Evolutionary conservation across 345 rosid genomes (phyloP).

Genomic region (Ailanthus altissimus): DNA sequence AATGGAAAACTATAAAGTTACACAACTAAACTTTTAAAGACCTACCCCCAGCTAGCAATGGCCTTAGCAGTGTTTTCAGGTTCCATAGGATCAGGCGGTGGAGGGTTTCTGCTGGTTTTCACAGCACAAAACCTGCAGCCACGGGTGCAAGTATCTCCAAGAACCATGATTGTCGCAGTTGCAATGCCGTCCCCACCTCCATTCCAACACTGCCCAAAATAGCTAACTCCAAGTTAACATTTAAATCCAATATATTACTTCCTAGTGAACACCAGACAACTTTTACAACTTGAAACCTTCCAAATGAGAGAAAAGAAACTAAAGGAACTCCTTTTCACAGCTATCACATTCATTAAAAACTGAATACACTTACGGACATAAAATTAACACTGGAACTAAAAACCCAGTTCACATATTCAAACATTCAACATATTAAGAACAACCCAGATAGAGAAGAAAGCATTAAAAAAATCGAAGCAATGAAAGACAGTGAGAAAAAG

Average conservation of each 20-base stretch:
- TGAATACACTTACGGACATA: not conserved
- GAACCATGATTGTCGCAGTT: slow-evolving; percentile 94
- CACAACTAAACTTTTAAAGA: not conserved
- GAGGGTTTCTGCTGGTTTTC: slow-evolving; percentile 89
- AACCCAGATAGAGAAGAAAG: not conserved
- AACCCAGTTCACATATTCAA: not conserved
- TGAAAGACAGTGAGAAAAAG: not conserved
- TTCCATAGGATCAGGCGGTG: slow-evolving; percentile 93
- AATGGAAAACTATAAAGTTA: not conserved
- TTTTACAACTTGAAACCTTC: not conserved
- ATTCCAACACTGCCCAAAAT: slow-evolving; percentile 80
- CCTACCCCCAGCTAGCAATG: slow-evolving; percentile 91
- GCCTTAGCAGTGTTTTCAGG: slow-evolving; percentile 93
- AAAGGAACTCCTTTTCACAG: not conserved
- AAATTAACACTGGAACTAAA: not conserved
- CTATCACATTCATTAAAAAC: not conserved
- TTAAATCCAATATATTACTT: not conserved
- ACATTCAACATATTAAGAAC: not conserved
- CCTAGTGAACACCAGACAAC: not conserved
- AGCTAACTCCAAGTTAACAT: not conserved
- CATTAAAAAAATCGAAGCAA: not conserved
- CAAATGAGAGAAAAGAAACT: not conserved
- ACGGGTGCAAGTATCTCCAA: slow-evolving; percentile 98
- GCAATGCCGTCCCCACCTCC: slow-evolving; percentile 98
- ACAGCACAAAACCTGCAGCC: slow-evolving; percentile 99